These are phyloP conservation scores for Mycena rosella DNA, from an alignment of 768 basidiomycete species.

Conservation along the genomic window DNA sequence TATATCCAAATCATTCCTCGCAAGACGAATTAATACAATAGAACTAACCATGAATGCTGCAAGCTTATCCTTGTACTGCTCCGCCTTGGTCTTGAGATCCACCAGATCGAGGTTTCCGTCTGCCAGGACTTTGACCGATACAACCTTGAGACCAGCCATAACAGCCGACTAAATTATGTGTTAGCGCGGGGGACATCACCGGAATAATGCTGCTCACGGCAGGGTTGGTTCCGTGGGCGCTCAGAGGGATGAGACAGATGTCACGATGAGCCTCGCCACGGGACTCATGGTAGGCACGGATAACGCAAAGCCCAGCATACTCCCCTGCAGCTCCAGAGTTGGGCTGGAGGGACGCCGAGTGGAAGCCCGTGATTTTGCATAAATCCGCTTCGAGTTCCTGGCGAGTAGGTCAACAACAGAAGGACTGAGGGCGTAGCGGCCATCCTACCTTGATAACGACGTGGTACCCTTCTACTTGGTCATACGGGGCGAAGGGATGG, in stretches of 20 bases:
- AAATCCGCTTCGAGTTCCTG: constrained; percentile 93
- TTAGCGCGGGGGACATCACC: constrained; percentile 30
- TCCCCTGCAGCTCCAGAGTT: constrained; percentile 99
- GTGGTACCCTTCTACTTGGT: constrained; percentile 92
- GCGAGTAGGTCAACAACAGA: not conserved
- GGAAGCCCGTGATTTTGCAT: constrained; percentile 96
- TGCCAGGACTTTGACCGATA: constrained; percentile 88
- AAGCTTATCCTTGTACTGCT: constrained; percentile 90
- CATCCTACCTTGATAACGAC: constrained; percentile 77
- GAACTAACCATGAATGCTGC: constrained; percentile 92
- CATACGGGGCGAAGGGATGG: constrained; percentile 92
- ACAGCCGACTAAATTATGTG: constrained; percentile 81
- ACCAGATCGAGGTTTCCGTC: constrained; percentile 92
- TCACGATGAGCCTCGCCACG: constrained; percentile 88
- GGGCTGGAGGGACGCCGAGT: constrained; percentile 96
- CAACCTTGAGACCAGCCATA: constrained; percentile 97
- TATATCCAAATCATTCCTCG: constrained; percentile 45
- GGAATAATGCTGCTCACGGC: constrained; percentile 69
- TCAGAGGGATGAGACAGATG: constrained; percentile 93
- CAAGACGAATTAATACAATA: not conserved
- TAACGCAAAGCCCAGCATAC: constrained; percentile 95
- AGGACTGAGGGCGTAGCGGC: not conserved
- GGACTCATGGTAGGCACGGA: constrained; percentile 94
- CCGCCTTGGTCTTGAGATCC: constrained; percentile 89
- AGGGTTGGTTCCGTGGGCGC: constrained; percentile 98